Percentiles rank a stretch among this genome's conserved stretches.
phyloP scores from a whole-genome alignment of 2,329 filamentous ascomycete species.

The Ustulina deusta region DNA sequence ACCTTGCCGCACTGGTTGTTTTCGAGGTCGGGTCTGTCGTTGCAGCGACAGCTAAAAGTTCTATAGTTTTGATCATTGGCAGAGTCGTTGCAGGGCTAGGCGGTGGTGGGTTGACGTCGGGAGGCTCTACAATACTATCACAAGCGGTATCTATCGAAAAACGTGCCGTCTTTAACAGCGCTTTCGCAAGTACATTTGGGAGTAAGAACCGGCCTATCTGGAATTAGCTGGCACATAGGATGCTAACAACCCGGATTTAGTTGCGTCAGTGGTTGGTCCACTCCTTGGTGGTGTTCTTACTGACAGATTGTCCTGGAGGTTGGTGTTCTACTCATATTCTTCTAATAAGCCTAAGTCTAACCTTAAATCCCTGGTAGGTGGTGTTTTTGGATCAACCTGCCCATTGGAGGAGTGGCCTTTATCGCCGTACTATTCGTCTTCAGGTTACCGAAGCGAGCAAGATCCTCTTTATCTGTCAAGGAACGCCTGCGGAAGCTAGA shows the following conservation, averaged over 20 bases:
- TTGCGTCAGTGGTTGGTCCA: conserved; percentile 27
- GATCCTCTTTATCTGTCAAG: conserved; percentile 4
- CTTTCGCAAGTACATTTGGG: conserved; percentile 20
- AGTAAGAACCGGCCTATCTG: neutral
- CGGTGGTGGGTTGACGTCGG: conserved; percentile 16
- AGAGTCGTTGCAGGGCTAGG: conserved; percentile 21
- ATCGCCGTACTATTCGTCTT: conserved; percentile 9
- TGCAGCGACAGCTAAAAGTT: conserved; percentile 18
- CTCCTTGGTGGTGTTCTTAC: conserved; percentile 28
- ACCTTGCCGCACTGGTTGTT: conserved; percentile 17
- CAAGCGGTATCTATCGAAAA: conserved; percentile 17
- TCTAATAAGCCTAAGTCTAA: neutral
- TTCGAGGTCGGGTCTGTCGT: conserved; percentile 36
- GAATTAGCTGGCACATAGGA: neutral
- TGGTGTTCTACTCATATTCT: neutral
- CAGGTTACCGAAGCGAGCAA: conserved; percentile 1
- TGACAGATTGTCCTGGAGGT: conserved; percentile 31
- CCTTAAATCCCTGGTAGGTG: neutral
- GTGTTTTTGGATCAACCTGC: conserved; percentile 34
- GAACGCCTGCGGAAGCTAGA: conserved; percentile 19
- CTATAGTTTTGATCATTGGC: conserved; percentile 14
- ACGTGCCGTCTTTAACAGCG: conserved; percentile 14
- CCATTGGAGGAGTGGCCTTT: conserved; percentile 12
- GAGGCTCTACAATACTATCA: conserved; percentile 15
- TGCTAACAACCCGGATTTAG: neutral